phyloP scores from a whole-genome alignment of 2,329 filamentous ascomycete genomes.

The Atkinsonella hypoxylon region DNA sequence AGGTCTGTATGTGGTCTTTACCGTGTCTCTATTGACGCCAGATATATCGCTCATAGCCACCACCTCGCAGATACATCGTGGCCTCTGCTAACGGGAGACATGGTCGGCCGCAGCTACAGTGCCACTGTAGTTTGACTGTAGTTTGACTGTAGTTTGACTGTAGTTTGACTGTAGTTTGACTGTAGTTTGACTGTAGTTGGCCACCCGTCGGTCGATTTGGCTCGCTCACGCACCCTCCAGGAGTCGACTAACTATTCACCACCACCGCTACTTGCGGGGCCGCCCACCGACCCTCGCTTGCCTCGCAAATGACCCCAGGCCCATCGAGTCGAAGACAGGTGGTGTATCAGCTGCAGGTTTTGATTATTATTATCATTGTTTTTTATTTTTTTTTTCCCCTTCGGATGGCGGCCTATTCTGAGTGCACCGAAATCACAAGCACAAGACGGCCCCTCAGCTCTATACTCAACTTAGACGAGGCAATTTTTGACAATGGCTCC shows the following conservation, averaged over 20 bases:
- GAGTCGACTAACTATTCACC: no score
- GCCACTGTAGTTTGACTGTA: no score
- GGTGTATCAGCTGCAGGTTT: no score
- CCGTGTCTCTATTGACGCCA: no score
- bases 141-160: no score
- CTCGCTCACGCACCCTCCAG: not conserved
- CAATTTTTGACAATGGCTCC: slow-evolving; percentile 2
- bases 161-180: no score
- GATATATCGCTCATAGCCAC: slow-evolving; percentile 8
- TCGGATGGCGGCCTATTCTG: not conserved
- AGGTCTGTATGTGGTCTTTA: no score
- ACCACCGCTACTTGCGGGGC: not conserved
- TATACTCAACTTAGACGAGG: slow-evolving; percentile 3
- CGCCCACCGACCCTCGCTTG: not conserved
- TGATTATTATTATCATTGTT: no score
- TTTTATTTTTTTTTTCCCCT: not conserved
- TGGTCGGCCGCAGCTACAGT: no score
- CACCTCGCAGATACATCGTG: slow-evolving; percentile 7
- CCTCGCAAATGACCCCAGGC: not conserved
- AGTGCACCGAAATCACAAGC: not conserved
- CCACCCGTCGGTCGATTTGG: not conserved
- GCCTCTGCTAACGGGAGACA: slow-evolving; percentile 5
- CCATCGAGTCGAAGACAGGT: no score
- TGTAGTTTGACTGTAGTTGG: no score
- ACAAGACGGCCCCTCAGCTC: not conserved